Evolutionary conservation across 139 green algal species (phyloP).

Genomic region (Chlamydomonas incerta): DNA sequence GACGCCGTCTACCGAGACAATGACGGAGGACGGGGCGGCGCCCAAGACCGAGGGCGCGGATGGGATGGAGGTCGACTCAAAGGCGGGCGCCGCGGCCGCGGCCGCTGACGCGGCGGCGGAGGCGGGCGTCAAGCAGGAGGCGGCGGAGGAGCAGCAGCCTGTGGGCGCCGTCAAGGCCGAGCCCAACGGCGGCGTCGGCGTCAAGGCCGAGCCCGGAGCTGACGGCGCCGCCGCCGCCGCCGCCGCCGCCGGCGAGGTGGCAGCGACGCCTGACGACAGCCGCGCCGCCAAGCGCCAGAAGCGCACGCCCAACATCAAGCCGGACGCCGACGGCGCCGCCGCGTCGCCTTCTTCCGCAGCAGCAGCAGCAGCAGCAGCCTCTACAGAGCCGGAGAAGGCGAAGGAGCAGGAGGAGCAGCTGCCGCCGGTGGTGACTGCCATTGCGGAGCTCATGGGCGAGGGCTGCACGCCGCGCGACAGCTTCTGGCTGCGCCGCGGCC

Average conservation of each 20-base stretch:
- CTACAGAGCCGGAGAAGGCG: background rate
- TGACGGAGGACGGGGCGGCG: background rate
- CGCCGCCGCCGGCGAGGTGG: no score
- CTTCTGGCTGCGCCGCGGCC: constrained; percentile 11
- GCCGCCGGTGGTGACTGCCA: constrained; percentile 3
- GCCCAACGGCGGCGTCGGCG: background rate
- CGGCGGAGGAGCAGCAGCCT: background rate
- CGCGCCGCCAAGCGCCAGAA: no score
- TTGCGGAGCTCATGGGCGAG: constrained; percentile 44
- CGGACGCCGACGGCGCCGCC: no score
- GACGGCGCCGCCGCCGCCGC: background rate
- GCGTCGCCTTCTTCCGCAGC: no score
- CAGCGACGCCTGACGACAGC: no score
- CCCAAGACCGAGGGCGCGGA: background rate
- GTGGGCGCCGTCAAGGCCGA: background rate
- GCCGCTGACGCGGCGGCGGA: background rate
- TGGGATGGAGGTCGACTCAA: constrained; percentile 37
- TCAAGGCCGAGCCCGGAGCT: background rate
- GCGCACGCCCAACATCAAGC: no score
- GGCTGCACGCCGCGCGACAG: background rate
- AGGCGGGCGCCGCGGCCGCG: background rate
- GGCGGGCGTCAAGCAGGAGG: background rate
- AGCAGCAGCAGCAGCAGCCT: background rate
- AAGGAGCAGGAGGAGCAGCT: constrained; percentile 4
- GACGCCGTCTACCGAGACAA: no score